A percentile compares a stretch with the other conserved stretches of the same genome.
Evolutionary conservation across 345 rosid genomes (phyloP).

Genomic region (Gynandropsis gynandra): DNA sequence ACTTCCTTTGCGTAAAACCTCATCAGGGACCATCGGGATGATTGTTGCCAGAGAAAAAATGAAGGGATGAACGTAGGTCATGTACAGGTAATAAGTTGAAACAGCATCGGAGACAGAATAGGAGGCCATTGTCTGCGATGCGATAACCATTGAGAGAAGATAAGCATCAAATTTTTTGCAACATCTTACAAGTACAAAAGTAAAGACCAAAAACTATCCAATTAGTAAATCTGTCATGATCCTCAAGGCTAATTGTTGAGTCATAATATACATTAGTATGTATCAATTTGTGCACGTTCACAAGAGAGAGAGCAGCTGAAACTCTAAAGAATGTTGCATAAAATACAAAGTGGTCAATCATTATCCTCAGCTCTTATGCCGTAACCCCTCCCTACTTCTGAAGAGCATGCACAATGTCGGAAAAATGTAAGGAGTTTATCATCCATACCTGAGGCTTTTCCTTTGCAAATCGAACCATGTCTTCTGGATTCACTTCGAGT

Average conservation of each 20-base stretch:
- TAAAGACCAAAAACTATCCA: slow-evolving; percentile 9
- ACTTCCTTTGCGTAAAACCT: slow-evolving; percentile 97
- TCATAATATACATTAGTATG: no score
- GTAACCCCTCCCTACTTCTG: no score
- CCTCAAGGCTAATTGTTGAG: no score
- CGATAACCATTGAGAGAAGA: slow-evolving; percentile 22
- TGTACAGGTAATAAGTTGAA: slow-evolving; percentile 85
- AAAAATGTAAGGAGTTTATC: slow-evolving; percentile 15
- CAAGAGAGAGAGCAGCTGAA: no score
- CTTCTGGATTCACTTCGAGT: slow-evolving; percentile 95
- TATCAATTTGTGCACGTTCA: no score
- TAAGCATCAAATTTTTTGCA: slow-evolving; percentile 8
- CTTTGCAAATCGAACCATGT: slow-evolving; percentile 93
- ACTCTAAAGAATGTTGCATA: no score
- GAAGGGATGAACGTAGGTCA: slow-evolving; percentile 97
- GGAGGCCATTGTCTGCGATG: slow-evolving; percentile 93
- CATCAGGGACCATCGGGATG: slow-evolving; percentile 98
- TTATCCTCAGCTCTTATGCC: no score
- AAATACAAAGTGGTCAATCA: no score
- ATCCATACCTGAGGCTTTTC: slow-evolving; percentile 83
- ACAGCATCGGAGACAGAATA: slow-evolving; percentile 99
- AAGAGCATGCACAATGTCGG: neutral
- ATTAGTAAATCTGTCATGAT: no score
- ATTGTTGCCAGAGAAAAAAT: slow-evolving; percentile 95
- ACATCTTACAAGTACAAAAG: slow-evolving; percentile 14